Base-by-base conservation (phyloP, 495 filamentous ascomycete species). In the Peziza echinospora region DNA sequence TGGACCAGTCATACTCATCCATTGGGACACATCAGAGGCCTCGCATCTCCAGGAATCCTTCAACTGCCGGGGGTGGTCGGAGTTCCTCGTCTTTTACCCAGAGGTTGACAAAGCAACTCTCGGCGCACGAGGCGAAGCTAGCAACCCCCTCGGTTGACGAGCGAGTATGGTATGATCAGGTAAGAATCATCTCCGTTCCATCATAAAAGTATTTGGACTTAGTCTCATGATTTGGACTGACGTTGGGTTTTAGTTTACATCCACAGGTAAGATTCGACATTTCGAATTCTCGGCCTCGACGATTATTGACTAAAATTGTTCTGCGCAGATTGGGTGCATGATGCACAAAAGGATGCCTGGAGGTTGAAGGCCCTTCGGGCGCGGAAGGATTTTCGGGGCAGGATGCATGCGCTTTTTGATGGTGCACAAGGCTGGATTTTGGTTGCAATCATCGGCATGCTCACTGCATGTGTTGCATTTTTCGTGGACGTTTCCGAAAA, bases 101-200 rank as follows among this genome's bases (percentile, higher is more conserved):
- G 16, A 34, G 53, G n/a, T 45, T 60, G 9, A 56, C 53, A 42
- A 59, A 48, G 34, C 53, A 53, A 10, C 47, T 60, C 22, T 55
- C 57, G 25, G 48, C 43, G 42, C 51, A 56, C 21, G 56, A 60
- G 34, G 26, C 47, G 5, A 59, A 55, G 13, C 48, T 41, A 34
- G 51, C 44, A 22, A 51, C 43, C 37, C 57, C 50, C 19, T 45
- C 48, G n/a, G n/a, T 59, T 7, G 84, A 97, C 56, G 85, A 97
- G 44, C 75, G 89, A 16, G 81, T 89, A 10, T 97, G 89, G 89
- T 97, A 97, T 63, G 87, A 97, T 65, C 89, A 97, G 49, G 56
- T 59, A 21, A 41, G 46, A 9, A 37, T 8, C 34, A 17, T 21
- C 16, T 16, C 22, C 24, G 44, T n/a, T n/a, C n/a, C n/a, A n/a